Evolutionary conservation across 129 eudicot genomes (phyloP), one percentile per base, ranked within the genome.

Genomic region (Flaveria bidentis): DNA sequence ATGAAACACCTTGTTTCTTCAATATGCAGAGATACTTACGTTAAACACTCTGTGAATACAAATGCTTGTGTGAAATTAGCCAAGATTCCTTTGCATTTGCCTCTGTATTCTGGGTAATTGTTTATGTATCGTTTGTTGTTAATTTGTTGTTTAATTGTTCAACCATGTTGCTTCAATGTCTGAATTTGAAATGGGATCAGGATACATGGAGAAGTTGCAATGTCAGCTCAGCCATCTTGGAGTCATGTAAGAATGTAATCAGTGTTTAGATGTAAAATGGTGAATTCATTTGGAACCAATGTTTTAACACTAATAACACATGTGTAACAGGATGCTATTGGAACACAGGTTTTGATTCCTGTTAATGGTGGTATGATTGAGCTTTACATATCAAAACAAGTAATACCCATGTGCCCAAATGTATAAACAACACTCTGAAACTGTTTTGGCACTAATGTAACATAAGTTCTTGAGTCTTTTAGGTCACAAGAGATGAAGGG

Each of bases 301-400:
- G 14, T 9, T 28, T 20, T 28, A 39, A 57, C 36, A 9, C 56
- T 46, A 36, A 47, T 30, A 0, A 52, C 49, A 28, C 67, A 22
- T 22, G 47, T 52, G 41, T 81, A 57, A 61, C 87, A 92, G 98
- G 86, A 88, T 65, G 22, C 49, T 11, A 28, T 18, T 73, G 91
- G 87, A 71, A 90, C 98, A 46, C 95, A 87, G 57, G 98, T 93
- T 67, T 63, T 93, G 52, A 79, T 93, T 79, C 96, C 98, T 14
- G 91, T 90, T 22, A 65, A 52, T 58, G 86, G 94, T 30, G 92
- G 92, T 36, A 74, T 93, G 47, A 80, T 93, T 76, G 98, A 93
- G 85, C 95, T 93, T 81, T 90, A 77, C 80, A 74, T 79, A 67
- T 58, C 82, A 22, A 87, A 86, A 69, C 84, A 72, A 16, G 98